Evolutionary conservation across 345 rosid genomes (phyloP).

Genomic region (Linum trigynum): DNA sequence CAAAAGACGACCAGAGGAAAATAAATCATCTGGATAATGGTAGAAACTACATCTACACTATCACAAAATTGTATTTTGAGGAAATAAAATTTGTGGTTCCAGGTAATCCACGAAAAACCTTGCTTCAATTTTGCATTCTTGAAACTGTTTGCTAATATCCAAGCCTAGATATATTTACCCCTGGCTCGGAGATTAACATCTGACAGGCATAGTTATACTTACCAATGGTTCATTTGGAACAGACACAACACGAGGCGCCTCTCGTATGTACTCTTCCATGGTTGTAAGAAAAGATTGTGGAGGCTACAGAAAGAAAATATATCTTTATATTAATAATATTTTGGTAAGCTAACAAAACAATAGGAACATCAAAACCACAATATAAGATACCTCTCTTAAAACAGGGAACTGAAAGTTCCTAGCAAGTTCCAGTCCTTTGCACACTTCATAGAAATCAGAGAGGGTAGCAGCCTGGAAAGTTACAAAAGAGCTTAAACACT

Average conservation of each 20-base stretch:
- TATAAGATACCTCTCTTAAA: constrained; percentile 63
- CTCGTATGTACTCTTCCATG: constrained; percentile 96
- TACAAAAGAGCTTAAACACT: constrained; percentile 7
- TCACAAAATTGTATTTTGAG: too few species aligned
- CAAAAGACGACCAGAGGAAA: too few species aligned
- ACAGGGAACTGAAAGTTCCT: constrained; percentile 96
- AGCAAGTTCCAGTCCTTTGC: constrained; percentile 96
- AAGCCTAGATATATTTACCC: too few species aligned
- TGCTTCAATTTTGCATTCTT: too few species aligned
- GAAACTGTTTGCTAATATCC: too few species aligned
- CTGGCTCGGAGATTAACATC: not conserved
- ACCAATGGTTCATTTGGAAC: constrained; percentile 80
- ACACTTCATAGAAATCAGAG: constrained; percentile 84
- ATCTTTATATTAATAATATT: not conserved
- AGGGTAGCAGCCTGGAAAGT: constrained; percentile 72
- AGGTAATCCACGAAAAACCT: too few species aligned
- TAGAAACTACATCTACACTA: too few species aligned
- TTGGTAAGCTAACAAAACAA: not conserved
- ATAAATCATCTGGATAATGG: too few species aligned
- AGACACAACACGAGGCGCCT: constrained; percentile 80
- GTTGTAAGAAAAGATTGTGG: constrained; percentile 90
- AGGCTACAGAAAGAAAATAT: constrained; percentile 41
- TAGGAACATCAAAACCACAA: constrained; percentile 6
- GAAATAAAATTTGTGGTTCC: too few species aligned
- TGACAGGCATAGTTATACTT: constrained; percentile 11